Evolutionary conservation across 345 rosid genomes (phyloP).

Genomic region (Pistacia vera): DNA sequence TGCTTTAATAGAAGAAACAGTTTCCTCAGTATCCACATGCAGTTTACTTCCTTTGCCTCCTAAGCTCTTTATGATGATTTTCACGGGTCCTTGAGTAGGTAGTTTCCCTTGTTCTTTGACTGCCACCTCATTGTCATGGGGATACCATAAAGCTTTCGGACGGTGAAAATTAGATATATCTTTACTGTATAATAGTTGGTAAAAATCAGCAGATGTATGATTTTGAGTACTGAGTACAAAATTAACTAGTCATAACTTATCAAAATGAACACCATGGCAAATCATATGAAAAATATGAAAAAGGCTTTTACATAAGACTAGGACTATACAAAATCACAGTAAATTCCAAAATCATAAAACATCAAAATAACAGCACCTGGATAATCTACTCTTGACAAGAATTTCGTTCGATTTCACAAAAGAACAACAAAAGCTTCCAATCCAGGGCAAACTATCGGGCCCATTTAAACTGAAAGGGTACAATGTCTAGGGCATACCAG

Average conservation of each 20-base stretch:
- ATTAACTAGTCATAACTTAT: conserved; percentile 13
- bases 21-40: conserved; percentile 85
- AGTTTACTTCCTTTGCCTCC: conserved; percentile 98
- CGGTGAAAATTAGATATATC: conserved; percentile 95
- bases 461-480: no score
- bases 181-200: conserved; percentile 58
- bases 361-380: no score
- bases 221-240: neutral
- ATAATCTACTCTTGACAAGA: no score
- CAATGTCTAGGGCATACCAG: no score
- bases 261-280: neutral
- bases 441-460: no score
- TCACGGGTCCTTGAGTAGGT: conserved; percentile 81
- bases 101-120: conserved; percentile 85
- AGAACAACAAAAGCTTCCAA: no score
- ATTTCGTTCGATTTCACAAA: no score
- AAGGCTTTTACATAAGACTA: neutral
- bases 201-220: conserved; percentile 6
- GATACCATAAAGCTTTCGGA: conserved; percentile 95
- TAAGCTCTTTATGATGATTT: conserved; percentile 84
- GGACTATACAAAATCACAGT: no score
- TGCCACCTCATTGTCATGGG: conserved; percentile 91
- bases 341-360: no score
- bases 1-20: conserved; percentile 71
- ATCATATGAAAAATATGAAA: neutral